Base-by-base conservation (phyloP, 2,329 filamentous ascomycete genomes). In the Fusarium sp. region DNA sequence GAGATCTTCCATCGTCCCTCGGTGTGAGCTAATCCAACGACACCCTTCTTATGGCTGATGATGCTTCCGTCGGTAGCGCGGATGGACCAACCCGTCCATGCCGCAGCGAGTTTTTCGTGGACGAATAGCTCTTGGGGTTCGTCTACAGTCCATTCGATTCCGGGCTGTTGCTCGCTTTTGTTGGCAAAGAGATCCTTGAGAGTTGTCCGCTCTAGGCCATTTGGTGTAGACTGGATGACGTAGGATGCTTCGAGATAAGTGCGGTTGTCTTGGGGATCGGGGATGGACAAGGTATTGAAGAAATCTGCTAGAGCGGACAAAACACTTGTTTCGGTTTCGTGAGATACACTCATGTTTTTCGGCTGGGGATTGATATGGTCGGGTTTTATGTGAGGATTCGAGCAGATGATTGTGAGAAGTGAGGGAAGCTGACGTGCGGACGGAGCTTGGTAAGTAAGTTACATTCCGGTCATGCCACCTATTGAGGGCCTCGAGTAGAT, bases 1-100 rank as follows among this genome's bases (percentile, higher is more conserved):
- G 62, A 54, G 3, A 65, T 8, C 15, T 65, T 65, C 60, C 62
- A 65, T 1, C 28, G 35, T 6, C 54, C 60, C 15, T 54, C 44
- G 1, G 43, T 64, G 7, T 33, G 22, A 2, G 61, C 53, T 7
- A 59, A 13, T 7, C 61, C 60, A 3, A 63, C 10, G 3, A 63
- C 24, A 2, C 58, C 58, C 39, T 63, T 63, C 26, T 63, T 63
- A 3, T 49, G 58, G 9, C 28, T 35, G 35, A 57, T 26, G 2
- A 50, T 28, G 2, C 35, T 17, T 8, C 49, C 58, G 2, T 63
- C 44, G 2, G 28, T 37, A 5, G 39, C 26, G 2, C 37, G 50
- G 6, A 57, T 64, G 9, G 58, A 50, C 59, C 50, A 57, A 0
- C 60, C 51, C 0, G 51, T 64, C 60, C 60, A 63, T 0, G 37